These are phyloP conservation scores for Incumbomyces lentus DNA, from an alignment of 2,329 filamentous ascomycete species.

Conservation along the genomic window DNA sequence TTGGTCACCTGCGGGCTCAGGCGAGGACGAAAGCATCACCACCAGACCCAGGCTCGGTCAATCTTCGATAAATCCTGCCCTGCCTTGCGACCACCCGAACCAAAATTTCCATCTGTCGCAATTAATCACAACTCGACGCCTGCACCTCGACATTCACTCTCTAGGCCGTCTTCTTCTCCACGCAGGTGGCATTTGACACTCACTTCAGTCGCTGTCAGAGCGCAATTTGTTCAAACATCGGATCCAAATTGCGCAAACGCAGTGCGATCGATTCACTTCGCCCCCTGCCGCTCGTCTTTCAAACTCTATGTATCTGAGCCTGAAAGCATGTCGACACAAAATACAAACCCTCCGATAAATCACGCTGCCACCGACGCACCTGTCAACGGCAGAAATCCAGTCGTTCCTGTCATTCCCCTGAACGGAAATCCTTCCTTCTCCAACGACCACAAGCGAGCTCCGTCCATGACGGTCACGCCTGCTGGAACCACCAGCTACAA, in stretches of 20 bases:
- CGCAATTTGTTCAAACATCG: no score
- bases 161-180: neutral
- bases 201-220: no score
- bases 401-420: constrained; percentile 49
- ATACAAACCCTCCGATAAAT: constrained; percentile 19
- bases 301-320: constrained; percentile 22
- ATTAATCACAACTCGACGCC: neutral
- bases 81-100: no score
- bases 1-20: constrained; percentile 15
- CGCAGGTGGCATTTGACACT: no score
- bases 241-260: constrained; percentile 9
- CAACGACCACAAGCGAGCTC: constrained; percentile 69
- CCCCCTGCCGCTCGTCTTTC: constrained; percentile 14
- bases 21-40: constrained; percentile 5
- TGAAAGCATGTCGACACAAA: constrained; percentile 22
- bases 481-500: constrained; percentile 66
- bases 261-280: constrained; percentile 8
- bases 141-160: constrained; percentile 14
- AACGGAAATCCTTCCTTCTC: constrained; percentile 51
- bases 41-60: neutral
- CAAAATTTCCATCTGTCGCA: neutral
- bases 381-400: constrained; percentile 30
- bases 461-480: constrained; percentile 83
- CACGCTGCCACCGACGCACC: constrained; percentile 17
- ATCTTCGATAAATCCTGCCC: neutral